Percentiles rank a stretch among this genome's conserved stretches.
These are phyloP conservation scores for Hansfordia pulvinata DNA, from an alignment of 2,329 filamentous ascomycete genomes.

Conservation along the genomic window DNA sequence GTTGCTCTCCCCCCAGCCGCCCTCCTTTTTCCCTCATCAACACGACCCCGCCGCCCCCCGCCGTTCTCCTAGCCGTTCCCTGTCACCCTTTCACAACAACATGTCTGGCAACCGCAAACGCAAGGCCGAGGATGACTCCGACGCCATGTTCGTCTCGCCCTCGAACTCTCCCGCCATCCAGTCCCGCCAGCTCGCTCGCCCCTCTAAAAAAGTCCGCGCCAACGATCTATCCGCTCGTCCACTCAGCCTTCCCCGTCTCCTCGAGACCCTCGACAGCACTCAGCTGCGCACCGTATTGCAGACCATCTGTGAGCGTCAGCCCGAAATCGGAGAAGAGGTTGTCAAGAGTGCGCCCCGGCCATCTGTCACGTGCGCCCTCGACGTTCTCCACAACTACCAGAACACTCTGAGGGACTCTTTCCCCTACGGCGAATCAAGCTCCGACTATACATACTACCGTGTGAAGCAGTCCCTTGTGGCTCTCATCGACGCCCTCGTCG, in stretches of 20 bases:
- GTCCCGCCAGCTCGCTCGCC: slow-evolving; percentile 51
- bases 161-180: slow-evolving; percentile 66
- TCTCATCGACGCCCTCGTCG: slow-evolving; percentile 77
- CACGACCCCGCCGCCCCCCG: slow-evolving; percentile 44
- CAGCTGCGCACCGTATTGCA: slow-evolving; percentile 80
- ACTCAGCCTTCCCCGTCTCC: slow-evolving; percentile 52
- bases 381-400: slow-evolving; percentile 74
- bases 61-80: slow-evolving; percentile 37
- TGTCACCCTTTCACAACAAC: slow-evolving; percentile 36
- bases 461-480: slow-evolving; percentile 69
- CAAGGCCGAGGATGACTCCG: slow-evolving; percentile 73
- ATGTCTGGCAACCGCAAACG: slow-evolving; percentile 55
- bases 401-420: slow-evolving; percentile 64
- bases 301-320: slow-evolving; percentile 80
- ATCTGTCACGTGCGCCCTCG: slow-evolving; percentile 64
- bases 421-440: slow-evolving; percentile 72
- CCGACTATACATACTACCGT: slow-evolving; percentile 91
- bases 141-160: slow-evolving; percentile 87
- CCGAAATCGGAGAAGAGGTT: slow-evolving; percentile 74
- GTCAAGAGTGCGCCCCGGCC: slow-evolving; percentile 76
- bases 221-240: slow-evolving; percentile 52
- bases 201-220: slow-evolving; percentile 47
- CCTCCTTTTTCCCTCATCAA: slow-evolving; percentile 43
- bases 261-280: slow-evolving; percentile 81
- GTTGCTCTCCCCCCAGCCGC: slow-evolving; percentile 45